A percentile compares a stretch with the other conserved stretches of the same genome.
phyloP scores from a whole-genome alignment of 2,329 filamentous ascomycete genomes.

The Pseudocercospora cruenta region DNA sequence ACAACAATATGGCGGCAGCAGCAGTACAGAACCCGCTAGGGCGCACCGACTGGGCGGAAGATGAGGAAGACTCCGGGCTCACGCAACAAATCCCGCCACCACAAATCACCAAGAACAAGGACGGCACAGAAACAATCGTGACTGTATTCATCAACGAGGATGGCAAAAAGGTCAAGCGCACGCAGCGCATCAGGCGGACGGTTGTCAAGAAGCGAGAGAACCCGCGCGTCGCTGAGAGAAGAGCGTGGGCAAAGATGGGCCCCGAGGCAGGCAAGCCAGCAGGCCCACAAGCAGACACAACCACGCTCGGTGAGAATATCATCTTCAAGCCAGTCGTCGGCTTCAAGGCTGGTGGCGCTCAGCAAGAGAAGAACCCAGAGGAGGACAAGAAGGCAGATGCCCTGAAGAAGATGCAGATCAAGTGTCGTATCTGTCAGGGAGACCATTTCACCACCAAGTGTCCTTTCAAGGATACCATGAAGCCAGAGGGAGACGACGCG shows the following conservation, averaged over 20 bases:
- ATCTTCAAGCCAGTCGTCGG: conserved; percentile 90
- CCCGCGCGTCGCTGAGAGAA: conserved; percentile 92
- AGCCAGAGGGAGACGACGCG: conserved; percentile 64
- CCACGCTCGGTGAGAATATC: conserved; percentile 95
- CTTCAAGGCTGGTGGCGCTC: conserved; percentile 82
- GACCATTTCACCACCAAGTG: conserved; percentile 99
- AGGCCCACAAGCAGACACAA: conserved; percentile 87
- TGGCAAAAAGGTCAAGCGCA: conserved; percentile 95
- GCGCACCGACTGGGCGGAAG: conserved; percentile 88
- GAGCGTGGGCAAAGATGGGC: conserved; percentile 92
- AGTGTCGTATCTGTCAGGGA: conserved; percentile 97
- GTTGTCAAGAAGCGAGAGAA: conserved; percentile 94
- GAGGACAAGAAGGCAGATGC: conserved; percentile 71
- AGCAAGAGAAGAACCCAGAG: conserved; percentile 70
- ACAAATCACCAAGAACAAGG: conserved; percentile 93
- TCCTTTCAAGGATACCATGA: conserved; percentile 99
- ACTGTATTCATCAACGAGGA: conserved; percentile 89
- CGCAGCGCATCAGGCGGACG: conserved; percentile 89
- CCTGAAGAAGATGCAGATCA: conserved; percentile 99
- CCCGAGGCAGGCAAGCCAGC: conserved; percentile 79
- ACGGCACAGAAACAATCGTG: conserved; percentile 95
- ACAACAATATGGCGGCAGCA: conserved; percentile 32
- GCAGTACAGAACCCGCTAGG: conserved; percentile 38
- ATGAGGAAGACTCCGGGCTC: conserved; percentile 74
- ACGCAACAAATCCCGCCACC: conserved; percentile 75